These are phyloP conservation scores for Akebia trifoliata DNA, from an alignment of 164 flowering plant genomes.

Conservation along the genomic window DNA sequence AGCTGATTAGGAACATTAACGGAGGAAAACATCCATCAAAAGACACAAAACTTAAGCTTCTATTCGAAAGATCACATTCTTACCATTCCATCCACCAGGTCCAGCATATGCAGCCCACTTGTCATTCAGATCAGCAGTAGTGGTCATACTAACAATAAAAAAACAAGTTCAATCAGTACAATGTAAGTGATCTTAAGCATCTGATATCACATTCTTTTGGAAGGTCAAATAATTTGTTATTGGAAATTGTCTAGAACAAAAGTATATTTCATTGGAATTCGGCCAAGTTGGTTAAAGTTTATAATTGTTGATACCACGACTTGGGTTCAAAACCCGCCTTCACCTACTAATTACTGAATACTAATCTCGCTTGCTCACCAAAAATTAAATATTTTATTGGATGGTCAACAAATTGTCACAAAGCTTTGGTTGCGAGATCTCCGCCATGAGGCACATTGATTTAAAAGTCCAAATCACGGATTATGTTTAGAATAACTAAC, in stretches of 20 bases:
- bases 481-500: slow-evolving; percentile 26
- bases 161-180: slow-evolving; percentile 13
- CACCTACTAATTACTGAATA: too few species aligned
- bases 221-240: not conserved
- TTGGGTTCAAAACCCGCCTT: too few species aligned
- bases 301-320: too few species aligned
- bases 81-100: slow-evolving; percentile 99
- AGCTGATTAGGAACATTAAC: not conserved
- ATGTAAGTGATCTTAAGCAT: not conserved
- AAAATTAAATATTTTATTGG: not conserved
- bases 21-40: not conserved
- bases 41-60: slow-evolving; percentile 1
- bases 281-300: too few species aligned
- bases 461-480: not conserved
- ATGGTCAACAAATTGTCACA: not conserved
- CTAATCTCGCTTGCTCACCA: too few species aligned
- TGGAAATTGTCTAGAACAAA: not conserved
- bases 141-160: slow-evolving; percentile 61
- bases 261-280: not conserved
- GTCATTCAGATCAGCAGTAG: slow-evolving; percentile 86
- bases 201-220: not conserved
- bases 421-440: not conserved
- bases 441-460: not conserved
- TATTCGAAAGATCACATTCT: not conserved
- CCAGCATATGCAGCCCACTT: slow-evolving; percentile 99